Base-by-base conservation (phyloP, 805 yeast species). In the Alloascoidea africana region DNA sequence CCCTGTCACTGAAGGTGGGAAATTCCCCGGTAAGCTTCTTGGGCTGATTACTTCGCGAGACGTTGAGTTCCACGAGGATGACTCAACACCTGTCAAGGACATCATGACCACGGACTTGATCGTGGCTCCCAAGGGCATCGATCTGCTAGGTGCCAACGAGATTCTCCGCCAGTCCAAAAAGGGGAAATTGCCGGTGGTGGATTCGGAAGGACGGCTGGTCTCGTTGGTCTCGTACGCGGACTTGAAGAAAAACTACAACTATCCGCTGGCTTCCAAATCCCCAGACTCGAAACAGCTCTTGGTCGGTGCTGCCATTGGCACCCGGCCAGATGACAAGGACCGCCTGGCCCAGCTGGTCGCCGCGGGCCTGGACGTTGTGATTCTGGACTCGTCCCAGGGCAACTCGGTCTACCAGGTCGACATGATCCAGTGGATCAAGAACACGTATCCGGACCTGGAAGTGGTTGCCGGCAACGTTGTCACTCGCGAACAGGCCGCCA, bases 261-360 rank as follows among this genome's bases (percentile, higher is more conserved):
- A 71, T 70, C 98, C 98, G 51, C 68, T 76, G 47, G 98, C 98
- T 40, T 86, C 96, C 47, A 91, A 91, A 67, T 82, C 95, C 27
- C 77, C 77, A 53, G 68, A 76, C 50, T 83, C 97, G 38, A 91
- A 91, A 70, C 98, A 91, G 69, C 73, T 91, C 58, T 71, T 91
- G 54, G 85, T 95, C 73, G 98, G 97, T 73, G 98, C 98, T 51
- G 93, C 98, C 46, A 76, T 91, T 56, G 98, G 98, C 63, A 91
- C 98, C 46, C 67, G 93, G 44, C 80, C 73, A 34, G 79, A 83
- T 51, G 98, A 91, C 65, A 82, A 72, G 56, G 80, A 70, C 53
- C 85, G 98, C 67, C 72, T 91, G 52, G 58, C 59, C 42, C 71
- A 78, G 65, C 74, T 91, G 52, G 96, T 80, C 43, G 94, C 75